A percentile compares a stretch with the other conserved stretches of the same genome.
These are phyloP conservation scores for Plectosphaerella sp. DNA, from an alignment of 2,329 filamentous ascomycete species.

Conservation along the genomic window DNA sequence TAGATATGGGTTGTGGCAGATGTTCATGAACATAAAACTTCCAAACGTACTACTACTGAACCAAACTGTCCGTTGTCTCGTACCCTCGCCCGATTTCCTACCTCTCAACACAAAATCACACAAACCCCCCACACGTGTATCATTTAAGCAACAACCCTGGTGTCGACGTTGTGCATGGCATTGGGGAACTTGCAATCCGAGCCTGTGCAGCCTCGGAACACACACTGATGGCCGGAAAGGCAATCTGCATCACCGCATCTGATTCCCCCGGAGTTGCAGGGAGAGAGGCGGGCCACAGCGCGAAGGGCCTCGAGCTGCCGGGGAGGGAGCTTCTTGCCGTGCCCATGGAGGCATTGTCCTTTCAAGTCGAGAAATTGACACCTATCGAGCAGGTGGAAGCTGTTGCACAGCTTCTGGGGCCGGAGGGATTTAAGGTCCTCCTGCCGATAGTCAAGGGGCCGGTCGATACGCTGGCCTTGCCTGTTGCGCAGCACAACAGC, in stretches of 20 bases:
- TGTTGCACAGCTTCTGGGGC: slow-evolving; percentile 25
- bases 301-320: slow-evolving; percentile 19
- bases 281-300: slow-evolving; percentile 21
- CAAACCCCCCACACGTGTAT: too few species aligned
- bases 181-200: slow-evolving; percentile 12
- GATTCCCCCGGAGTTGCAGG: slow-evolving; percentile 18
- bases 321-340: slow-evolving; percentile 15
- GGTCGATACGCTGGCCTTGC: slow-evolving; percentile 23
- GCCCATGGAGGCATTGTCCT: slow-evolving; percentile 19
- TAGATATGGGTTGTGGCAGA: too few species aligned
- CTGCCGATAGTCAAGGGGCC: slow-evolving; percentile 12
- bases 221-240: slow-evolving; percentile 15
- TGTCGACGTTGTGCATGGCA: slow-evolving; percentile 15
- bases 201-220: slow-evolving; percentile 7
- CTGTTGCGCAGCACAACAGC: slow-evolving; percentile 14
- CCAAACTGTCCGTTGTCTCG: too few species aligned
- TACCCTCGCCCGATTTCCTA: too few species aligned
- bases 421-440: slow-evolving; percentile 18
- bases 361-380: slow-evolving; percentile 8
- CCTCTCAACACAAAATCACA: too few species aligned
- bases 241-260: slow-evolving; percentile 18
- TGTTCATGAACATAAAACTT: too few species aligned
- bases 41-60: too few species aligned
- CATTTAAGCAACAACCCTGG: neutral
- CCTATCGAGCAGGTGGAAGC: slow-evolving; percentile 21